phyloP scores from a whole-genome alignment of 1,284 basidiomycete genomes.

The Trametes sp. region DNA sequence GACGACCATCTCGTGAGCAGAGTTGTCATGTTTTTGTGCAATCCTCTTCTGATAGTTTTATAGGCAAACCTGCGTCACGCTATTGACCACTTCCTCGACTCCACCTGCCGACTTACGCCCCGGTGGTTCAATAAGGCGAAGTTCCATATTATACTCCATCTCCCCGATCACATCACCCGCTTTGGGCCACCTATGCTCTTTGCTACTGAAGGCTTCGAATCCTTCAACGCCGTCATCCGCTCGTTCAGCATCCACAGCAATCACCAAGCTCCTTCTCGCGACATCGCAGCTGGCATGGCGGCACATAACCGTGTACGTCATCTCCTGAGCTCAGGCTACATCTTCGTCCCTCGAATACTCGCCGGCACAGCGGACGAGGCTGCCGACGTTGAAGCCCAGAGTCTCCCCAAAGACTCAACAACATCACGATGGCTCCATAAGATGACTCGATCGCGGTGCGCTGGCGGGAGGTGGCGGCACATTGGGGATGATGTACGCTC shows the following conservation, averaged over 20 bases:
- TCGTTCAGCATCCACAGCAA: conserved; percentile 11
- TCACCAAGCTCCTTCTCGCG: conserved; percentile 14
- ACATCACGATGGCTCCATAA: no score
- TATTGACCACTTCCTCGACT: conserved; percentile 24
- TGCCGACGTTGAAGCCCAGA: neutral
- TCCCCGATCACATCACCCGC: conserved; percentile 13
- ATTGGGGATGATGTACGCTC: no score
- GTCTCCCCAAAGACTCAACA: neutral
- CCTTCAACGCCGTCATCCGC: conserved; percentile 19
- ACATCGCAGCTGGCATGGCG: conserved; percentile 5
- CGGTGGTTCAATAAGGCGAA: conserved; percentile 23
- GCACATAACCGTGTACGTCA: neutral
- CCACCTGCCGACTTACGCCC: conserved; percentile 2
- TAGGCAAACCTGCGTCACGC: neutral
- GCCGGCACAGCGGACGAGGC: neutral
- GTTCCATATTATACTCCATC: conserved; percentile 17
- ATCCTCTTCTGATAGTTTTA: neutral
- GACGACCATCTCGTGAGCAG: conserved; percentile 26
- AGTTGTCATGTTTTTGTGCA: conserved; percentile 12
- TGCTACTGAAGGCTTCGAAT: conserved; percentile 19
- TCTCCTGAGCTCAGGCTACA: neutral
- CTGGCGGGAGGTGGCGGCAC: no score
- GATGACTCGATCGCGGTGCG: no score
- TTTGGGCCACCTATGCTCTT: conserved; percentile 18
- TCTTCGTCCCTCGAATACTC: neutral